These are phyloP conservation scores for Physcomitrium patens DNA, from an alignment of 225 moss, liverwort and hornwort species.

Conservation along the genomic window DNA sequence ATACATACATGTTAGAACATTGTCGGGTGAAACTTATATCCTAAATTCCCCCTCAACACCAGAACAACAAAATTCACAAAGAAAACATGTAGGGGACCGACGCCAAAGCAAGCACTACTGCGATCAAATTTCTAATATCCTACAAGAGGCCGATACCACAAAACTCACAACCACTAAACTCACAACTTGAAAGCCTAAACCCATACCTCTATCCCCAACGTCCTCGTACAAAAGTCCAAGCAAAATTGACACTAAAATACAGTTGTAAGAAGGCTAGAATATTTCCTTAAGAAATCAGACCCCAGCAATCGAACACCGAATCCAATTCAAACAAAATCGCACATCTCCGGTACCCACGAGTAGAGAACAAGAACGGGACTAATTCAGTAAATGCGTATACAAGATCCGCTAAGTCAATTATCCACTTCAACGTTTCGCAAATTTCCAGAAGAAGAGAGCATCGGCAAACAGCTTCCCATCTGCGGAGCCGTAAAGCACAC, in stretches of 20 bases:
- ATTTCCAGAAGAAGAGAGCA: no score
- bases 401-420: no score
- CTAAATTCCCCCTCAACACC: background rate
- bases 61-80: slow-evolving; percentile 9
- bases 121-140: background rate
- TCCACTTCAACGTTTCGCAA: no score
- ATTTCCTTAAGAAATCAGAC: no score
- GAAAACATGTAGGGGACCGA: background rate
- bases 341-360: no score
- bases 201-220: background rate
- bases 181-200: background rate
- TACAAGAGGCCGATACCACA: background rate
- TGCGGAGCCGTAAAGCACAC: no score
- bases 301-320: no score
- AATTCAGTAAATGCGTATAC: no score
- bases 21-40: slow-evolving; percentile 1
- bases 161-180: slow-evolving; percentile 6
- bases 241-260: background rate
- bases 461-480: no score
- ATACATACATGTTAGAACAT: background rate
- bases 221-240: background rate
- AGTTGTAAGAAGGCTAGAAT: background rate
- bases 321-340: no score
- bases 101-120: background rate
- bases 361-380: no score